Evolutionary conservation across 306 rosid species (phyloP), one percentile per base, ranked within the genome.

Genomic region (Hippophae gyantsensis): DNA sequence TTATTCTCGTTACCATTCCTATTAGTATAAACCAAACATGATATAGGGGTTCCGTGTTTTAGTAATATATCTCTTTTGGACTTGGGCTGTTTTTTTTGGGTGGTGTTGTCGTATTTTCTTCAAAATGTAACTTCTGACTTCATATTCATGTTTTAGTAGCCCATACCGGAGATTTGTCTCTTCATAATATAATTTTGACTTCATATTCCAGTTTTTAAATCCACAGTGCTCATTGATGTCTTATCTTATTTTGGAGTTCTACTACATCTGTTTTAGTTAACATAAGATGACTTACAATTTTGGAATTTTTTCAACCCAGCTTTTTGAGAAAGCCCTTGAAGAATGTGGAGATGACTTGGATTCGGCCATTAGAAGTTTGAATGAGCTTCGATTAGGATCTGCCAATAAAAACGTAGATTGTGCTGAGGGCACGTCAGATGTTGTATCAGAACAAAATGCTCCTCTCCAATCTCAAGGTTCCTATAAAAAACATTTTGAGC

Each of bases 281-380:
- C 43, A 46, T 32, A 11, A 42, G 38, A 32, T 32, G 3, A 32
- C 38, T 32, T 32, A 4, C 38, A 32, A 11, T 50, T 41, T 61
- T 58, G 52, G 13, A 25, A 42, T 53, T 64, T 65, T 65, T 3
- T 65, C 13, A 41, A 70, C 45, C 9, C 60, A 86, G 82, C 78
- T 86, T 68, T 80, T 86, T 26, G 90, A 89, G 79, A 78, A 69
- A 64, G 89, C 82, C 13, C 90, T 89, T 43, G 82, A 81, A 77
- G 82, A 83, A 79, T 83, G 97, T 44, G 84, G 82, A 45, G 72
- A 78, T 78, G 85, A 89, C 78, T 47, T 89, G 54, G 86, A 86
- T 72, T 81, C 84, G n/a, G 89, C 97, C 25, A 85, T 89, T 42
- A 77, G 73, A 69, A 74, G 86, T 60, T 81, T 89, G 77, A 81